Base-by-base conservation (phyloP, 768 basidiomycete species). In the Boletus pseudo-olivaceus region DNA sequence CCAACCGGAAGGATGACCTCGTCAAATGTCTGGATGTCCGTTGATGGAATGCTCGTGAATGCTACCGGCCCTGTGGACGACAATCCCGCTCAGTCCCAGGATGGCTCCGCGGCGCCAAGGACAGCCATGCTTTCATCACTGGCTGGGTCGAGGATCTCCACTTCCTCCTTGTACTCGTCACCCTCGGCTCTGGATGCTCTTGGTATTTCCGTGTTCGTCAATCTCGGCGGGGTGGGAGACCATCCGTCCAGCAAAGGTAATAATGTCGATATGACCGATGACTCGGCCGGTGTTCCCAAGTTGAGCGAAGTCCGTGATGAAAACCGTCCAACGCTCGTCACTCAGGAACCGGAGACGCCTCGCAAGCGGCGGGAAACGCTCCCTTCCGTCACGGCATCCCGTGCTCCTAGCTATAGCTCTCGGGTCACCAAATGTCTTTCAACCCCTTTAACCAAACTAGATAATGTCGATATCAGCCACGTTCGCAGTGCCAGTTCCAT, bases 21-120 rank as follows among this genome's bases (percentile, higher is more conserved):
- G 5, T 15, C 40, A 9, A 42, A 63, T 17, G 52, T 71, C 1
- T 71, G 67, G 67, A 49, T 69, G 45, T 57, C 68, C 47, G 47
- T 54, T 10, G 51, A 65, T 7, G 67, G 67, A 2, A 2, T 53
- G 8, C 51, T 71, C 48, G 27, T 30, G 39, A 57, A 54, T 6
- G 60, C 60, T 0, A 38, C 44, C 0, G 67, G 69, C 27, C 65
- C 55, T 11, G 29, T 60, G 9, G 35, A 47, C 5, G 34, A 47
- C 1, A 20, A 35, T 17, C 19, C 34, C 27, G 9, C 45, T 41
- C 33, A 23, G 3, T 30, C 46, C 14, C 32, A 19, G 15, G 43
- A 63, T 5, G 30, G 43, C 33, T 39, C 47, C 4, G 4, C 14
- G 1, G 39, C 49, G 7, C n/a, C 32, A 6, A 39, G 34, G 37